These are phyloP conservation scores for Zygotorulaspora mrakii DNA, from an alignment of 1,139 yeast genomes.

Conservation along the genomic window DNA sequence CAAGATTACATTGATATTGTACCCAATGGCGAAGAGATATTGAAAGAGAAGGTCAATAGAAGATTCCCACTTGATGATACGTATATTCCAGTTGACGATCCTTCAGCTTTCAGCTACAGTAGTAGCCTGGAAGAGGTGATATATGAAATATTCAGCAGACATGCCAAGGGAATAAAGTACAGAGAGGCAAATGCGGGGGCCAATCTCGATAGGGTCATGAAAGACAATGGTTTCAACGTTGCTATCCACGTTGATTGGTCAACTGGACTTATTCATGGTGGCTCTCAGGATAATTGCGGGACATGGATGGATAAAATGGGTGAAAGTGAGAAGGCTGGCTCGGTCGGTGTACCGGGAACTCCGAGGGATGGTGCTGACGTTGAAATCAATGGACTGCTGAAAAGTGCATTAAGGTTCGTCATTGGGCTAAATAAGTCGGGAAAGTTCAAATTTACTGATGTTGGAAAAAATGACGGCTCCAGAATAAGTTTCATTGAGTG, in stretches of 20 bases:
- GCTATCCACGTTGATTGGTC: slow-evolving; percentile 79
- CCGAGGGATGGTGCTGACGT: slow-evolving; percentile 97
- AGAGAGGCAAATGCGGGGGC: slow-evolving; percentile 97
- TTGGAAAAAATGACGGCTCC: slow-evolving; percentile 54
- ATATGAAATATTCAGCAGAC: slow-evolving; percentile 77
- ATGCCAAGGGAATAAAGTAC: slow-evolving; percentile 81
- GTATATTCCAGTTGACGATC: slow-evolving; percentile 64
- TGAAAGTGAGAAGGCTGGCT: slow-evolving; percentile 78
- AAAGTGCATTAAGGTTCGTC: slow-evolving; percentile 80
- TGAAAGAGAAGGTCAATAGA: slow-evolving; percentile 69
- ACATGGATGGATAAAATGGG: slow-evolving; percentile 99
- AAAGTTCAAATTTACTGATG: slow-evolving; percentile 53
- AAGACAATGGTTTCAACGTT: slow-evolving; percentile 86
- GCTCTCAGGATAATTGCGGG: slow-evolving; percentile 90
- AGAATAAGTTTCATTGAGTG: slow-evolving; percentile 56
- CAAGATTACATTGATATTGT: slow-evolving; percentile 73
- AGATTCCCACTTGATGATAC: slow-evolving; percentile 89
- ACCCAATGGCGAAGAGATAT: slow-evolving; percentile 64
- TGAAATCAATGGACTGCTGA: slow-evolving; percentile 84
- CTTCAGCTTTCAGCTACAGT: slow-evolving; percentile 69
- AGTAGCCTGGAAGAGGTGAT: slow-evolving; percentile 70
- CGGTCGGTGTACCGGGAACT: slow-evolving; percentile 90
- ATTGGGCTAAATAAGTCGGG: slow-evolving; percentile 53
- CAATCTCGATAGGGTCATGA: slow-evolving; percentile 85
- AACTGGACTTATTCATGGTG: slow-evolving; percentile 86